Conservation (phyloP, 2,329 filamentous ascomycete genomes). For the Teratosphaeria gauchensis region DNA sequence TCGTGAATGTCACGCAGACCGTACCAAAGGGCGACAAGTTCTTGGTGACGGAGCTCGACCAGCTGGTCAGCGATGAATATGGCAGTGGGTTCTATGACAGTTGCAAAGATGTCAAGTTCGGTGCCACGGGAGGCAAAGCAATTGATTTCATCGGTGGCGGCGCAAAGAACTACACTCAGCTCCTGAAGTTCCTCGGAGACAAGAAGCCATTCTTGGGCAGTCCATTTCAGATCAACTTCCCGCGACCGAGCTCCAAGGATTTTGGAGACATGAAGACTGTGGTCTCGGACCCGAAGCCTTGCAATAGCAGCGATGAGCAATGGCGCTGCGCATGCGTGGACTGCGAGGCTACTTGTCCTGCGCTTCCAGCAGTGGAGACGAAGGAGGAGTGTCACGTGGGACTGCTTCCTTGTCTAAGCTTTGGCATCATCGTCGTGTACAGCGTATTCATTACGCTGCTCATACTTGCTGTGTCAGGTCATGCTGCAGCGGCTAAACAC, state of each 20-base stretch:
- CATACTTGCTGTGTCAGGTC: slow-evolving; percentile 57
- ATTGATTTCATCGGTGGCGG: slow-evolving; percentile 96
- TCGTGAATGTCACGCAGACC: slow-evolving; percentile 81
- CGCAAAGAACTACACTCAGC: slow-evolving; percentile 76
- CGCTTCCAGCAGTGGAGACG: slow-evolving; percentile 65
- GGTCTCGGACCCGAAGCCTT: slow-evolving; percentile 67
- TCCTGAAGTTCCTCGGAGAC: slow-evolving; percentile 86
- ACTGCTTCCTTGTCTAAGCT: slow-evolving; percentile 82
- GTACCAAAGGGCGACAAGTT: slow-evolving; percentile 50
- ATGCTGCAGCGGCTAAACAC: slow-evolving; percentile 66
- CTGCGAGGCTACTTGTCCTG: slow-evolving; percentile 76
- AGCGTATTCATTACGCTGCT: slow-evolving; percentile 61
- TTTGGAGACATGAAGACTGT: slow-evolving; percentile 63
- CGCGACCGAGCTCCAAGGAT: slow-evolving; percentile 44
- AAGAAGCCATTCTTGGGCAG: slow-evolving; percentile 79
- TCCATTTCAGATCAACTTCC: slow-evolving; percentile 97
- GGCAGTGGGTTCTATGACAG: slow-evolving; percentile 87
- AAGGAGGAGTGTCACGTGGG: slow-evolving; percentile 71
- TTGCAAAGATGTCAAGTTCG: slow-evolving; percentile 98
- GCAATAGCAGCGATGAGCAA: slow-evolving; percentile 76
- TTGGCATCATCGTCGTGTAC: slow-evolving; percentile 82
- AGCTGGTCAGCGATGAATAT: slow-evolving; percentile 75
- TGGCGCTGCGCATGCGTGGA: slow-evolving; percentile 92
- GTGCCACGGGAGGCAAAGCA: slow-evolving; percentile 81
- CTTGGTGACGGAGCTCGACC: slow-evolving; percentile 82